phyloP scores from a whole-genome alignment of 495 filamentous ascomycete genomes.

The Trypethelium eluteriae region DNA sequence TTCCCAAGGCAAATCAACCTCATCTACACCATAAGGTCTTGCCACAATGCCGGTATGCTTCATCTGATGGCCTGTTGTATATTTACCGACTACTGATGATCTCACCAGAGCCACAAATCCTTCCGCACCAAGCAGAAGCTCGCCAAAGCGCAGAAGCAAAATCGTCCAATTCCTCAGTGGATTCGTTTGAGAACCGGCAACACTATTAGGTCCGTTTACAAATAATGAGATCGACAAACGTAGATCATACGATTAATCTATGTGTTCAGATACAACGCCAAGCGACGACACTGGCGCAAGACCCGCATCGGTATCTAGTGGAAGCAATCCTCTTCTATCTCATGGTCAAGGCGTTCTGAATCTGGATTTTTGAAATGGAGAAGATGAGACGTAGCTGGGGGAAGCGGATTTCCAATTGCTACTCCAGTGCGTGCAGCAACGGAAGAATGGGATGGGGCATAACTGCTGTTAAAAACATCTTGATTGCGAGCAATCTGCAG shows the following conservation, averaged over 20 bases:
- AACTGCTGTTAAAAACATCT: no score
- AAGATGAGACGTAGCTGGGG: background rate
- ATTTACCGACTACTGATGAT: background rate
- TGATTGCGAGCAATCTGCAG: no score
- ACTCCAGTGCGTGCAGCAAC: no score
- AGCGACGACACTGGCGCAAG: slow-evolving; percentile 99
- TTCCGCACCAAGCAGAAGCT: slow-evolving; percentile 99
- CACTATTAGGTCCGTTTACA: slow-evolving; percentile 78
- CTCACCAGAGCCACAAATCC: slow-evolving; percentile 83
- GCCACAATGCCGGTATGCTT: no score
- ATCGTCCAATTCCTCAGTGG: slow-evolving; percentile 99
- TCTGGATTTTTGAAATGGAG: background rate
- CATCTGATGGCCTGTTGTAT: no score
- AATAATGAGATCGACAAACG: background rate
- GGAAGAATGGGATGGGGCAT: no score
- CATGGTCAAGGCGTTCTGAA: slow-evolving; percentile 3
- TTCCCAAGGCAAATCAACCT: background rate
- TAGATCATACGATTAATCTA: background rate
- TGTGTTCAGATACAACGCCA: slow-evolving; percentile 85
- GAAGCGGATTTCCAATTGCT: background rate
- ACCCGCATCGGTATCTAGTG: slow-evolving; percentile 94
- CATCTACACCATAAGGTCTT: background rate
- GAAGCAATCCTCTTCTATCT: slow-evolving; percentile 26
- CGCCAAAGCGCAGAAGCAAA: slow-evolving; percentile 99
- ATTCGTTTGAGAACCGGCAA: slow-evolving; percentile 96